A percentile compares a stretch with the other conserved stretches of the same genome.
These are phyloP conservation scores for Babesia bovis DNA, from an alignment of 169 alveolate species.

Conservation along the genomic window DNA sequence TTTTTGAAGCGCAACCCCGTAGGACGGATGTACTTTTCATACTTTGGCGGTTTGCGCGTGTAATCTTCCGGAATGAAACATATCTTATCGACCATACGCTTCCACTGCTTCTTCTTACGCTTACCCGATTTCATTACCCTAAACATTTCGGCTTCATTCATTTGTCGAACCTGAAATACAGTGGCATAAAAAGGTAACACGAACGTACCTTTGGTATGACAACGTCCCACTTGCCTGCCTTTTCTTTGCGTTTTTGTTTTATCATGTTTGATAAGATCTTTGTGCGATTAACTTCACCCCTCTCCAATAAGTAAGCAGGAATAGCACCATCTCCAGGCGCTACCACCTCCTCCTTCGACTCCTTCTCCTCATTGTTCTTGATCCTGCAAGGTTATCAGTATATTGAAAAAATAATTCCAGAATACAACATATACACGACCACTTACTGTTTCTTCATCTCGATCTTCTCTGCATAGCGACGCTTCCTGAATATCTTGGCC, in stretches of 20 bases:
- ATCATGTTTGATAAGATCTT: conserved; percentile 95
- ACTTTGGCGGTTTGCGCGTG: conserved; percentile 99
- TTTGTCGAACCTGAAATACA: conserved; percentile 75
- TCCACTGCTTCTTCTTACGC: conserved; percentile 96
- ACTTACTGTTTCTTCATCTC: conserved; percentile 95
- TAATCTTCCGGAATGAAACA: conserved; percentile 97
- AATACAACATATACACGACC: no score
- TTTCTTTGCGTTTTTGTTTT: conserved; percentile 97
- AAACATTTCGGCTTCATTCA: conserved; percentile 90
- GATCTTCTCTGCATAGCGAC: conserved; percentile 97
- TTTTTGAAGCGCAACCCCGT: conserved; percentile 96
- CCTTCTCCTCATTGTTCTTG: conserved; percentile 71
- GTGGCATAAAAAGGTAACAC: conserved; percentile 78
- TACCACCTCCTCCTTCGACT: conserved; percentile 59
- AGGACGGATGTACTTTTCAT: conserved; percentile 96
- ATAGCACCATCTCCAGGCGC: conserved; percentile 94
- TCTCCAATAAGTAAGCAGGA: conserved; percentile 97
- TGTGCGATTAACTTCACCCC: conserved; percentile 94
- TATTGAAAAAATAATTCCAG: no score
- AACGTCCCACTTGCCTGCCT: conserved; percentile 99
- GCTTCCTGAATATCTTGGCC: conserved; percentile 94
- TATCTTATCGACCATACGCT: conserved; percentile 96
- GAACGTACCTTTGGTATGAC: conserved; percentile 97
- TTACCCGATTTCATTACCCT: conserved; percentile 93
- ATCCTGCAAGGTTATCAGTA: conserved; percentile 42